Percentiles rank a stretch among this genome's conserved stretches.
Evolutionary conservation across 1,139 yeast species (phyloP).

Genomic region (Protomyces gravidus): DNA sequence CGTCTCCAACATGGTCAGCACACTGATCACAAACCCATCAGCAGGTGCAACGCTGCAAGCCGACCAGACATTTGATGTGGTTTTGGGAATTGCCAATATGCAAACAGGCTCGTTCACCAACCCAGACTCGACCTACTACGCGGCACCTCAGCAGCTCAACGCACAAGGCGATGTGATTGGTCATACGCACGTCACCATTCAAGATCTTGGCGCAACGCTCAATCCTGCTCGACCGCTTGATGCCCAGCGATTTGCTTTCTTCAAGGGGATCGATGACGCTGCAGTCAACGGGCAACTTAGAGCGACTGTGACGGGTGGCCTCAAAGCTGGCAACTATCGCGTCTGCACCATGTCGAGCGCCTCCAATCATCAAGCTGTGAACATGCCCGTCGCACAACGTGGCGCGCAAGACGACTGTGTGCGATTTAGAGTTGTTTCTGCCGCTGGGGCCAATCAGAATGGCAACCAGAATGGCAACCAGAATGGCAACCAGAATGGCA

Average conservation of each 20-base stretch:
- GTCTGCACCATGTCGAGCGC: conserved; percentile 10
- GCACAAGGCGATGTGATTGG: conserved; percentile 12
- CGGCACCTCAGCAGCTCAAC: conserved; percentile 6
- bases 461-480: neutral
- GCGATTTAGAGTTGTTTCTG: neutral
- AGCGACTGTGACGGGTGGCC: neutral
- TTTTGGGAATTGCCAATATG: neutral
- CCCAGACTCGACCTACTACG: conserved; percentile 1
- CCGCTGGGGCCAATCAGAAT: neutral
- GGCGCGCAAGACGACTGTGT: neutral
- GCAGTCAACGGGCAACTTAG: neutral
- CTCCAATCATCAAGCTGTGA: conserved; percentile 1
- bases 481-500: neutral
- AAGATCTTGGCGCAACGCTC: neutral
- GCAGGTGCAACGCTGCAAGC: neutral
- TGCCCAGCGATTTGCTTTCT: conserved; percentile 2
- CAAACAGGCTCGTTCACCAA: conserved; percentile 2
- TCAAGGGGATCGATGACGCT: conserved; percentile 7
- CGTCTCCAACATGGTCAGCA: neutral
- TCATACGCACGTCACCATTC: conserved; percentile 22
- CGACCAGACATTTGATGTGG: neutral
- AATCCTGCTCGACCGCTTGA: conserved; percentile 4
- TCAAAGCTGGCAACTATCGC: conserved; percentile 1
- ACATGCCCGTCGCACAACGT: neutral
- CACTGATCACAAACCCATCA: conserved; percentile 3